A percentile compares a stretch with the other conserved stretches of the same genome.
Evolutionary conservation across 306 rosid genomes (phyloP).

Genomic region (Macrotyloma uniflorum): DNA sequence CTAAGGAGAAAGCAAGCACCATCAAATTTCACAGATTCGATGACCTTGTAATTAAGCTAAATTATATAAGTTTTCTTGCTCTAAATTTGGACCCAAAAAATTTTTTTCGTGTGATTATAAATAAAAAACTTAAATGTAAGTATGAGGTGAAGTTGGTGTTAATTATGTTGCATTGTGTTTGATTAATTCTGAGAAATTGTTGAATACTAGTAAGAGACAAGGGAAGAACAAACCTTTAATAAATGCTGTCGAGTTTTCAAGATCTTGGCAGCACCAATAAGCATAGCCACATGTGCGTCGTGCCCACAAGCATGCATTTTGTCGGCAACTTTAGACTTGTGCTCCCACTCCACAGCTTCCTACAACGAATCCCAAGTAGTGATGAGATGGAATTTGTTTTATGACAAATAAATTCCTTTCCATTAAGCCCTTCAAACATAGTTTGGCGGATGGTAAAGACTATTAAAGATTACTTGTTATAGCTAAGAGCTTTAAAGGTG

Average conservation of each 20-base stretch:
- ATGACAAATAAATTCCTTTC: not conserved
- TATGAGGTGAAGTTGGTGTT: not conserved
- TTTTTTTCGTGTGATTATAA: not conserved
- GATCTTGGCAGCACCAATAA: slow-evolving; percentile 91
- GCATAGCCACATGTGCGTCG: slow-evolving; percentile 98
- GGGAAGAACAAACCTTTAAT: slow-evolving; percentile 60
- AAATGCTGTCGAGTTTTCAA: slow-evolving; percentile 84
- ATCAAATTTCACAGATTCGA: not conserved
- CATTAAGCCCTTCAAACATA: not conserved
- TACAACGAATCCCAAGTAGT: slow-evolving; percentile 27
- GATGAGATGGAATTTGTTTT: not conserved
- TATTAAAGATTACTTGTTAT: too few relatives aligned
- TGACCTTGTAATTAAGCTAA: not conserved
- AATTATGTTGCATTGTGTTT: not conserved
- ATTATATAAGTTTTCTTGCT: not conserved
- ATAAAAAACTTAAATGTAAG: not conserved
- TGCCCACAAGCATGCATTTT: slow-evolving; percentile 99
- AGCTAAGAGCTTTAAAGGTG: not conserved
- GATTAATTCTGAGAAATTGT: too few relatives aligned
- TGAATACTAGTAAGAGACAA: not conserved
- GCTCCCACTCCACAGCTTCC: slow-evolving; percentile 91
- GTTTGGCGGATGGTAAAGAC: not conserved
- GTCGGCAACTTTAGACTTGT: slow-evolving; percentile 87
- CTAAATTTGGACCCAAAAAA: not conserved
- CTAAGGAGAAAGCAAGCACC: not conserved